Percentiles rank a stretch among this genome's conserved stretches.
Evolutionary conservation across 306 rosid genomes (phyloP).

Genomic region (Dryas drummondii): DNA sequence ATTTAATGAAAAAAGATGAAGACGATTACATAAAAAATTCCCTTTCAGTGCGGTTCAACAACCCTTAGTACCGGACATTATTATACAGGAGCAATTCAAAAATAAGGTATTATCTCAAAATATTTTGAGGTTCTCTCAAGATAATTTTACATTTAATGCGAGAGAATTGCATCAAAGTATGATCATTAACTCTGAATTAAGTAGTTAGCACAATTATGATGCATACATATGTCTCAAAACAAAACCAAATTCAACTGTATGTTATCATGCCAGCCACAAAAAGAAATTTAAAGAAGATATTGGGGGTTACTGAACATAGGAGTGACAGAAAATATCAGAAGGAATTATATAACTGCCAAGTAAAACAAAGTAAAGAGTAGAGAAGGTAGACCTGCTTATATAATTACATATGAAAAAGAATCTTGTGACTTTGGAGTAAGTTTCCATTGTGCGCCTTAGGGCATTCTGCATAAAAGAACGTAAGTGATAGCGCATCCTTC

Average conservation of each 20-base stretch:
- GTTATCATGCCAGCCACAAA: background rate
- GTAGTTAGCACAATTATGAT: background rate
- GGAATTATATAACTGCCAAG: background rate
- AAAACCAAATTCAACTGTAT: conserved; percentile 2
- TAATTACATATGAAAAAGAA: conserved; percentile 96
- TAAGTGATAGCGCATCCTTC: conserved; percentile 11
- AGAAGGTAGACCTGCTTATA: conserved; percentile 67
- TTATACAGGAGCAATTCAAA: background rate
- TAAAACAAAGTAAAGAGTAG: conserved; percentile 4
- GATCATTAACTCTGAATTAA: background rate
- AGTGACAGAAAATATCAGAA: background rate
- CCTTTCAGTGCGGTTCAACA: background rate
- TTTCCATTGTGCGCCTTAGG: conserved; percentile 89
- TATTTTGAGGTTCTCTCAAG: background rate
- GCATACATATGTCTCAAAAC: background rate
- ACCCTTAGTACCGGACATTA: background rate
- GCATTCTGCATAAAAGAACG: conserved; percentile 68
- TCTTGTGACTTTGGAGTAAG: conserved; percentile 87
- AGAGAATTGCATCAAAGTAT: background rate
- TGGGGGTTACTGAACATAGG: background rate
- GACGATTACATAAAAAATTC: background rate
- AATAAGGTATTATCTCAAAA: background rate
- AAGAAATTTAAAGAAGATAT: background rate
- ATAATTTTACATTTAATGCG: background rate
- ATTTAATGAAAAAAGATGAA: background rate